Conservation (phyloP, 2,329 filamentous ascomycete genomes). For the Fusarium mundagurra region DNA sequence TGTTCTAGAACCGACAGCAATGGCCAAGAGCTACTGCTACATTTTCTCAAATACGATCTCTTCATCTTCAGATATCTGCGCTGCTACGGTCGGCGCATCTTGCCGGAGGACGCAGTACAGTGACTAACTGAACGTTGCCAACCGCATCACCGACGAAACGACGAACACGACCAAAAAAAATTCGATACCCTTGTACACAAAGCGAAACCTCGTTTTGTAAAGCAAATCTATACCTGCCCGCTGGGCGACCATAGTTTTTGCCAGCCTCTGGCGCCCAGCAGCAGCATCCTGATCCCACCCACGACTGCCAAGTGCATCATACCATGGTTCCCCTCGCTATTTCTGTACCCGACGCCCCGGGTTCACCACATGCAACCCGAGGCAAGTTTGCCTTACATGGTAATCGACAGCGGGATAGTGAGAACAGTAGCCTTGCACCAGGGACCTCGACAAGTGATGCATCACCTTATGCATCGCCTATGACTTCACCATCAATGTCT, state of each 20-base stretch:
- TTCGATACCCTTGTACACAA: slow-evolving; percentile 27
- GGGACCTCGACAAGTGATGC: slow-evolving; percentile 29
- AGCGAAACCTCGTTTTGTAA: slow-evolving; percentile 15
- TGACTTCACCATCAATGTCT: slow-evolving; percentile 33
- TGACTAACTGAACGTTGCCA: slow-evolving; percentile 32
- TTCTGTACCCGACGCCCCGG: slow-evolving; percentile 31
- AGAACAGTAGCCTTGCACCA: slow-evolving; percentile 35
- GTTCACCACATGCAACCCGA: slow-evolving; percentile 32
- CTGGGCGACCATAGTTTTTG: slow-evolving; percentile 40
- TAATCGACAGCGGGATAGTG: slow-evolving; percentile 32
- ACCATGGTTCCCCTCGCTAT: slow-evolving; percentile 38
- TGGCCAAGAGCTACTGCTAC: slow-evolving; percentile 39
- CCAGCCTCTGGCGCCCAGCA: slow-evolving; percentile 37
- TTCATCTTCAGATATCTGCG: slow-evolving; percentile 16
- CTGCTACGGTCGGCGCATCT: slow-evolving; percentile 31
- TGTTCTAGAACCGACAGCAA: slow-evolving; percentile 38
- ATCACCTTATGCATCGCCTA: slow-evolving; percentile 39
- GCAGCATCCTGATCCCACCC: slow-evolving; percentile 21
- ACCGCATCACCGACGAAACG: slow-evolving; percentile 24
- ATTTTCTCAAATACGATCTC: slow-evolving; percentile 16
- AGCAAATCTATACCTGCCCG: slow-evolving; percentile 11
- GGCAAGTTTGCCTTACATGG: slow-evolving; percentile 36
- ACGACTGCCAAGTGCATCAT: slow-evolving; percentile 11
- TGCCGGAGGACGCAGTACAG: slow-evolving; percentile 30
- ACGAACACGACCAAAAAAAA: slow-evolving; percentile 14